A percentile compares a stretch with the other conserved stretches of the same genome.
phyloP scores from a whole-genome alignment of 805 yeast genomes.

The Metahyphopichia silvanorum region DNA sequence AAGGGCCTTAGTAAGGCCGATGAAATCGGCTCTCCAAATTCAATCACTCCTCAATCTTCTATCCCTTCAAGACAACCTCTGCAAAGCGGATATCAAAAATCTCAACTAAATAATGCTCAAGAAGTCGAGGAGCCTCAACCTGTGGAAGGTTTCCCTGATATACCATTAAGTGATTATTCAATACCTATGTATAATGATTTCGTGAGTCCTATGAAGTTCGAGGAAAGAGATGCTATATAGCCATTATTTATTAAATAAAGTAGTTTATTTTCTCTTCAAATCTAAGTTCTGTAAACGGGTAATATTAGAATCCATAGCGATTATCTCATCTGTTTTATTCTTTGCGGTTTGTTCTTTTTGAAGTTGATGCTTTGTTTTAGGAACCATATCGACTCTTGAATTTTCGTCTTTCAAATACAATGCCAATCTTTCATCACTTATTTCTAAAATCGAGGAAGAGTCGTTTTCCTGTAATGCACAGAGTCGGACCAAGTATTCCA shows the following conservation, averaged over 20 bases:
- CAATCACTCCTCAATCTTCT: slow-evolving; percentile 1
- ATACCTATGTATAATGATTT: slow-evolving; percentile 8
- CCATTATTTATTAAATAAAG: too few species aligned
- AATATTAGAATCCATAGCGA: slow-evolving; percentile 30
- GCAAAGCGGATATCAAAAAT: slow-evolving; percentile 1
- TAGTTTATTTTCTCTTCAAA: slow-evolving; percentile 12
- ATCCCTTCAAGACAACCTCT: slow-evolving; percentile 3
- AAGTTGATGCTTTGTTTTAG: slow-evolving; percentile 13
- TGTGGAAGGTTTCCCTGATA: neutral
- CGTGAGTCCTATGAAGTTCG: neutral
- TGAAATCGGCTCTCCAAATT: neutral
- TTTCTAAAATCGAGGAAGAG: slow-evolving; percentile 47
- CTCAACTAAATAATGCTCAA: neutral
- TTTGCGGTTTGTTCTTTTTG: slow-evolving; percentile 7
- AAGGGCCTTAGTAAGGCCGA: neutral
- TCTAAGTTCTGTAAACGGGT: slow-evolving; percentile 28
- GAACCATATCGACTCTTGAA: slow-evolving; percentile 10
- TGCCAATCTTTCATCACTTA: slow-evolving; percentile 65
- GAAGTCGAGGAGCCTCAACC: slow-evolving; percentile 1
- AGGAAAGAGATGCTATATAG: neutral
- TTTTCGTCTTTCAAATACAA: slow-evolving; percentile 60
- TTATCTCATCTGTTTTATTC: slow-evolving; percentile 12
- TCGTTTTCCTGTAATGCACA: slow-evolving; percentile 60
- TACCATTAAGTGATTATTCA: neutral
- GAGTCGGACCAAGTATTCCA: slow-evolving; percentile 63